phyloP scores from a whole-genome alignment of 2,329 filamentous ascomycete species.

The Ambrosiella cleistominuta region DNA sequence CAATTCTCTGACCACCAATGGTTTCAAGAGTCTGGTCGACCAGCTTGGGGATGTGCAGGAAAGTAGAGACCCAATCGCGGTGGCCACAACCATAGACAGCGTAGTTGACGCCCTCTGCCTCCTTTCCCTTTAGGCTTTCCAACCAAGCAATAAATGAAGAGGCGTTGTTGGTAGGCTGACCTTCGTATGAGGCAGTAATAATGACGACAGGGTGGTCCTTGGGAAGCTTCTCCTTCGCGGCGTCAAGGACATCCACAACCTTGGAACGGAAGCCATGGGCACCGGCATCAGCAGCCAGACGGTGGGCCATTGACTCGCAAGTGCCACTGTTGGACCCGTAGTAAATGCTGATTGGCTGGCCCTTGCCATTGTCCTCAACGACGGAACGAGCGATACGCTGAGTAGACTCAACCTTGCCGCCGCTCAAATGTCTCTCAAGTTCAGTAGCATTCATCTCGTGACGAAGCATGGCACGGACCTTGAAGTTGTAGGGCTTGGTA shows the following conservation, averaged over 20 bases:
- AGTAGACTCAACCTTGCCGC: slow-evolving; percentile 15
- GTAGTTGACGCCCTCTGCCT: slow-evolving; percentile 40
- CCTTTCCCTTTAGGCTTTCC: slow-evolving; percentile 30
- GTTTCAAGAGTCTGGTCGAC: slow-evolving; percentile 35
- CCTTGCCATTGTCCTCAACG: slow-evolving; percentile 12
- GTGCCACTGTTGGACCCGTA: slow-evolving; percentile 63
- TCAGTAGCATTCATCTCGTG: slow-evolving; percentile 28
- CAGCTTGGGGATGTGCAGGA: slow-evolving; percentile 47
- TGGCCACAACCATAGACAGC: slow-evolving; percentile 50
- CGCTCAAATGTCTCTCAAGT: slow-evolving; percentile 29
- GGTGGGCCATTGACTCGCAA: slow-evolving; percentile 50
- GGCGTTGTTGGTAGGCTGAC: slow-evolving; percentile 56
- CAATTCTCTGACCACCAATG: slow-evolving; percentile 21
- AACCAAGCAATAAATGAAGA: slow-evolving; percentile 52
- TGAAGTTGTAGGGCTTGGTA: slow-evolving; percentile 45
- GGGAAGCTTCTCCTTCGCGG: slow-evolving; percentile 41
- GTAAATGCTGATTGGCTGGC: slow-evolving; percentile 41
- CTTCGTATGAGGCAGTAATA: slow-evolving; percentile 57
- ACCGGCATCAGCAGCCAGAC: slow-evolving; percentile 40
- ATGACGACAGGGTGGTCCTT: slow-evolving; percentile 45
- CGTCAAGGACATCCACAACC: slow-evolving; percentile 39
- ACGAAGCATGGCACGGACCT: slow-evolving; percentile 40
- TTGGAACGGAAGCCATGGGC: slow-evolving; percentile 40
- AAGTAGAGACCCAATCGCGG: slow-evolving; percentile 41
- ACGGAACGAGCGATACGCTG: background rate